A percentile compares a stretch with the other conserved stretches of the same genome.
Evolutionary conservation across 2,329 filamentous ascomycete genomes (phyloP).

Genomic region (Lasiodiplodia sp.): DNA sequence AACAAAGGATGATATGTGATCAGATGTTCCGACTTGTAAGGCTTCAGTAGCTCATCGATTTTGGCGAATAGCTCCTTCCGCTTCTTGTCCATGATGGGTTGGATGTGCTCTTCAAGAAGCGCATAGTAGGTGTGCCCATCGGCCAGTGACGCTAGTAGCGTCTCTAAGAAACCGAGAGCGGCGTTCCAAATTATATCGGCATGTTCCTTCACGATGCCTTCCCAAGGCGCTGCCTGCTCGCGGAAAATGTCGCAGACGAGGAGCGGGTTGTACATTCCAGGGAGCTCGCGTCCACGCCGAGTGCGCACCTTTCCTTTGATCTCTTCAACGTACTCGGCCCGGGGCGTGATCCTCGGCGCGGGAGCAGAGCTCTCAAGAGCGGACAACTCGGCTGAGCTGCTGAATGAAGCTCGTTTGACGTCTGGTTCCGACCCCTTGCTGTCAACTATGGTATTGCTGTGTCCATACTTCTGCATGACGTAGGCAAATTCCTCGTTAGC

Average conservation of each 20-base stretch:
- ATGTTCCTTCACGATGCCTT: constrained; percentile 47
- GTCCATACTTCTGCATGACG: constrained; percentile 51
- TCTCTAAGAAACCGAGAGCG: constrained; percentile 46
- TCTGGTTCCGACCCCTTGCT: neutral
- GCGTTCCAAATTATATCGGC: constrained; percentile 46
- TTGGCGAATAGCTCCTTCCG: constrained; percentile 50
- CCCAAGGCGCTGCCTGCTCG: constrained; percentile 66
- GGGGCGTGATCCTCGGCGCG: constrained; percentile 42
- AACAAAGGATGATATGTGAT: constrained; percentile 64
- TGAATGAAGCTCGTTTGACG: neutral
- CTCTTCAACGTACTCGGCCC: constrained; percentile 28
- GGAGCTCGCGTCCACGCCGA: constrained; percentile 63
- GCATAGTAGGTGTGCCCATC: constrained; percentile 50
- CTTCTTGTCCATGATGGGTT: constrained; percentile 51
- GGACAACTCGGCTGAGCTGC: neutral
- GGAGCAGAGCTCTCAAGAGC: constrained; percentile 26
- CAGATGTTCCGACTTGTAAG: constrained; percentile 54
- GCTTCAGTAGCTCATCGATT: constrained; percentile 55
- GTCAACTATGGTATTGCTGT: constrained; percentile 44
- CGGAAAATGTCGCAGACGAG: constrained; percentile 67
- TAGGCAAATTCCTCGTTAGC: constrained; percentile 55
- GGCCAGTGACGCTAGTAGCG: constrained; percentile 46
- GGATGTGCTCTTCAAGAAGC: constrained; percentile 49
- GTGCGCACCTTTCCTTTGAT: constrained; percentile 32
- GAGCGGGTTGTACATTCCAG: constrained; percentile 67